Evolutionary conservation across 106 monocot genomes (phyloP).

Genomic region (Posidonia australis): DNA sequence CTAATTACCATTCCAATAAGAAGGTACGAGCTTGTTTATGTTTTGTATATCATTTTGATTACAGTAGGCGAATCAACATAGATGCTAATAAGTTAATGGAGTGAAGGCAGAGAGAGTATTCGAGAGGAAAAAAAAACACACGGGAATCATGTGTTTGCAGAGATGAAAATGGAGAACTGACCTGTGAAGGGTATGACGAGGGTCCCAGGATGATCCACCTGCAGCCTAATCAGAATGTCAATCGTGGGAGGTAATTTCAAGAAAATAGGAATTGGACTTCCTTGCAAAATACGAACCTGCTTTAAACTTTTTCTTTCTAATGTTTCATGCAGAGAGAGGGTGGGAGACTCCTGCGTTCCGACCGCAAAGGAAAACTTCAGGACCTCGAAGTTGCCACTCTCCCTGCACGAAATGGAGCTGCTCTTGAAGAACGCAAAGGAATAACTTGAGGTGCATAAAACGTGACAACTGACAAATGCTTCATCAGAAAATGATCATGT

Average conservation of each 20-base stretch:
- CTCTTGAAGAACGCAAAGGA: too few relatives aligned
- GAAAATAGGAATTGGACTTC: too few relatives aligned
- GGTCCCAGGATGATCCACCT: slow-evolving; percentile 31
- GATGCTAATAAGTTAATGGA: neutral
- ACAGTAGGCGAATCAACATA: neutral
- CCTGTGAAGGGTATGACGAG: slow-evolving; percentile 59
- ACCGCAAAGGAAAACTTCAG: too few relatives aligned
- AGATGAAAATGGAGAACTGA: slow-evolving; percentile 35
- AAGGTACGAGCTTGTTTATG: neutral
- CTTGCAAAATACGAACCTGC: too few relatives aligned
- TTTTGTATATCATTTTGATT: neutral
- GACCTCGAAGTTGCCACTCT: too few relatives aligned
- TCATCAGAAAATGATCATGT: too few relatives aligned
- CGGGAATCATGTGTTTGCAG: slow-evolving; percentile 38
- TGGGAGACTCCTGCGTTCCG: too few relatives aligned
- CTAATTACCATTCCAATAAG: neutral
- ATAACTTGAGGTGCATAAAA: too few relatives aligned
- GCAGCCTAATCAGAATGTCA: neutral
- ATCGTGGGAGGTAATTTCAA: neutral
- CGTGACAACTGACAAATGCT: too few relatives aligned
- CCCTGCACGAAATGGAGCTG: too few relatives aligned
- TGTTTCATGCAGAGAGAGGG: too few relatives aligned
- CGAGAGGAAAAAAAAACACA: slow-evolving; percentile 23
- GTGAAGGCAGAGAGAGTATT: slow-evolving; percentile 36
- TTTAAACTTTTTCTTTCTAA: too few relatives aligned